Base-by-base conservation (phyloP, 768 basidiomycete species). In the Suillus tomentosus region DNA sequence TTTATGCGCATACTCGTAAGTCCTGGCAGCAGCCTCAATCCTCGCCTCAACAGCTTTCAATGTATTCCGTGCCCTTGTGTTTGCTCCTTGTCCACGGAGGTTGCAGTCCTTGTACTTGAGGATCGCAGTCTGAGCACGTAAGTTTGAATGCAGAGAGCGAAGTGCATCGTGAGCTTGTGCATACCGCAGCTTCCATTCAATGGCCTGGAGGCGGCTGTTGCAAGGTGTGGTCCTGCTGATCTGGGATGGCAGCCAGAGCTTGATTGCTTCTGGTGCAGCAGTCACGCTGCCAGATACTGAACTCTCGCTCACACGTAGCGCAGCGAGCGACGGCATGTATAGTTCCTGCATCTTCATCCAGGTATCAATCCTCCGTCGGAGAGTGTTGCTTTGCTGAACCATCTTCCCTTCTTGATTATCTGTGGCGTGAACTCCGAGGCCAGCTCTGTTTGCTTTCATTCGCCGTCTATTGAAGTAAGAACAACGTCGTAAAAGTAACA, bases 1-100 rank as follows among this genome's bases (percentile, higher is more conserved):
- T 13, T 37, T 63, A 15, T n/a, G 40, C 0, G 53, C 62, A 31
- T 42, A 11, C 11, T 60, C 13, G 0, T 66, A 66, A 27, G 50
- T 51, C 3, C 50, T 51, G 50, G 50, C 13, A 14, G 50, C 50
- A 5, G 14, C 24, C 50, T 51, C 24, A 1, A 51, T 27, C 50
- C 50, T 51, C 1, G 2, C 15, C 2, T 51, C 50, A 27, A 51
- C 24, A 1, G 50, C 50, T 51, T 51, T 51, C 24, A 51, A 27
- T 15, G 50, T 51, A 27, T 51, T 51, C 8, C 8, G 3, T 51
- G 50, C 24, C 15, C 50, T 1, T 0, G 15, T 51, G 24, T 51
- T 51, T 5, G 50, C 50, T 27, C 24, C 50, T 17, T 51, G 24
- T 9, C 50, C 50, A 4, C 4, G 1, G 2, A 51, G 15, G 15